Percentiles rank a stretch among this genome's conserved stretches.
Evolutionary conservation across 2,329 filamentous ascomycete species (phyloP).

Genomic region (Arachnomyces sp.): DNA sequence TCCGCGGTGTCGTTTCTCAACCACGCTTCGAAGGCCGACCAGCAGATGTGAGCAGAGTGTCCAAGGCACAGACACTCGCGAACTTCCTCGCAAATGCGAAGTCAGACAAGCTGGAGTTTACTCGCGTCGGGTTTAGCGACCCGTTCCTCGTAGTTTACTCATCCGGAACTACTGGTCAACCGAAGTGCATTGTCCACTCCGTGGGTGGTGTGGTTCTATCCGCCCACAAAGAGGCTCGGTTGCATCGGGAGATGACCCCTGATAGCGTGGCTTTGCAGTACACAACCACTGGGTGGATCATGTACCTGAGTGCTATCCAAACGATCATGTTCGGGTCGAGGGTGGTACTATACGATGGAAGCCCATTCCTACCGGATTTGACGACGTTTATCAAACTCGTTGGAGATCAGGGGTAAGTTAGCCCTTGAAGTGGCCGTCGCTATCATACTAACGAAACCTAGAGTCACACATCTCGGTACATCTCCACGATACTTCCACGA

Average conservation of each 20-base stretch:
- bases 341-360: conserved; percentile 71
- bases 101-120: conserved; percentile 43
- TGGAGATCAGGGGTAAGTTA: conserved; percentile 43
- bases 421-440: not conserved
- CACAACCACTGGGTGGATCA: conserved; percentile 76
- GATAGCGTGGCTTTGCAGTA: conserved; percentile 47
- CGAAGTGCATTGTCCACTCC: conserved; percentile 79
- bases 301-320: conserved; percentile 61
- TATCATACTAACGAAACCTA: conserved; percentile 11
- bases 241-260: conserved; percentile 43
- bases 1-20: conserved; percentile 57
- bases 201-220: conserved; percentile 31
- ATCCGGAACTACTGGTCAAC: conserved; percentile 71
- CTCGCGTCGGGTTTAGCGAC: conserved; percentile 59
- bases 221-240: conserved; percentile 49
- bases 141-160: conserved; percentile 71
- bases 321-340: conserved; percentile 53
- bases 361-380: conserved; percentile 64
- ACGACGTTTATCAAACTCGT: conserved; percentile 55
- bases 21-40: conserved; percentile 53
- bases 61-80: conserved; percentile 34
- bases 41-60: conserved; percentile 50
- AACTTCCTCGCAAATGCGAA: conserved; percentile 28
- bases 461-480: conserved; percentile 64
- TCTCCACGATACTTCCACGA: conserved; percentile 72